Percentiles rank a stretch among this genome's conserved stretches.
phyloP scores from a whole-genome alignment of 208 protist genomes.

The Trypanosoma grayi region DNA sequence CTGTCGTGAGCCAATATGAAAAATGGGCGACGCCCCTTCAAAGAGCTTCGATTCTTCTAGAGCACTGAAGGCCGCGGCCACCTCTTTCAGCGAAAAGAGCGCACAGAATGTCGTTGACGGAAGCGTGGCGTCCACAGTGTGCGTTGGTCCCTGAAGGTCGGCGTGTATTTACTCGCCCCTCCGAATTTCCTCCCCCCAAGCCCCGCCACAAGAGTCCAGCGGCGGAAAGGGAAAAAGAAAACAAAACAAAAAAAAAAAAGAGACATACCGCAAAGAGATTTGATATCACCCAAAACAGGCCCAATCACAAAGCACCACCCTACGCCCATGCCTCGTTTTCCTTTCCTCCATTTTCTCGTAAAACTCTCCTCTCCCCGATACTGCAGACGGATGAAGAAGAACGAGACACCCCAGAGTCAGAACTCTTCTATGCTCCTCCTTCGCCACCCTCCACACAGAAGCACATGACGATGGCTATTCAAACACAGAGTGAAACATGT shows the following conservation, averaged over 20 bases:
- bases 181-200: not conserved
- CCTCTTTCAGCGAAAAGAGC: constrained; percentile 35
- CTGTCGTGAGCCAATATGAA: constrained; percentile 9
- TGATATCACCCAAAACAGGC: not conserved
- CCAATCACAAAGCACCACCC: not conserved
- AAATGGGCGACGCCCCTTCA: constrained; percentile 11
- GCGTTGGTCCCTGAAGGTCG: too few species aligned
- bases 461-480: constrained; percentile 5
- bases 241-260: constrained; percentile 13
- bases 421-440: not conserved
- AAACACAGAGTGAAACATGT: constrained; percentile 39
- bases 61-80: constrained; percentile 37
- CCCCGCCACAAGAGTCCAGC: not conserved
- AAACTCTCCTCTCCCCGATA: too few species aligned
- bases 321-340: not conserved
- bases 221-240: not conserved
- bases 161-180: not conserved
- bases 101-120: constrained; percentile 6
- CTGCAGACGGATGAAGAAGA: too few species aligned
- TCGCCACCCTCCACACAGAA: not conserved
- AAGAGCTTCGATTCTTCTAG: constrained; percentile 25
- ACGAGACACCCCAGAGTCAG: too few species aligned
- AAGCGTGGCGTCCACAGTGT: not conserved
- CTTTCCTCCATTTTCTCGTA: too few species aligned
- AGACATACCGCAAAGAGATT: not conserved